Conservation (phyloP, 768 basidiomycete genomes). For the Leccinum truebloodii region DNA sequence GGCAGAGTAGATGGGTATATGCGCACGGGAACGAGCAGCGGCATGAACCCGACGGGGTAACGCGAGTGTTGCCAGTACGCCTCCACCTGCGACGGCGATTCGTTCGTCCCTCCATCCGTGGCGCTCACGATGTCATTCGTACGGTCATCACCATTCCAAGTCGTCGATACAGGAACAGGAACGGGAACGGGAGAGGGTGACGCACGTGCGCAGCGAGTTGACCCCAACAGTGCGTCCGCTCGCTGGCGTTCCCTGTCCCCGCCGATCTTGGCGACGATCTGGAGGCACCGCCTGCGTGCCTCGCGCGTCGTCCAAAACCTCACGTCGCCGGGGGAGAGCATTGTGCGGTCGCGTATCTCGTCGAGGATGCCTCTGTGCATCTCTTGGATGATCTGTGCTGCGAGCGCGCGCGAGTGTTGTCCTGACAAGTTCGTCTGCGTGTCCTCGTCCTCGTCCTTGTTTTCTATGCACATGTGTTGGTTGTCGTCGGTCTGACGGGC, state of each 20-base stretch:
- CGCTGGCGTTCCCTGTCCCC: not conserved
- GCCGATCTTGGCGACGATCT: not conserved
- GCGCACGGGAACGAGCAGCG: no score
- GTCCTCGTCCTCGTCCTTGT: not conserved
- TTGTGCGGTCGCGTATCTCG: constrained; percentile 42
- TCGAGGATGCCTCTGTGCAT: constrained; percentile 63
- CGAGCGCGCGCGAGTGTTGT: constrained; percentile 69
- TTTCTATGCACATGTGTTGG: not conserved
- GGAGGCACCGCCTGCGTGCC: constrained; percentile 41
- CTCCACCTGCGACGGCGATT: no score
- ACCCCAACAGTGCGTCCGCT: not conserved
- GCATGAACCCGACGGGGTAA: no score
- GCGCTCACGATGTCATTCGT: no score
- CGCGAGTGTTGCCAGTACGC: no score
- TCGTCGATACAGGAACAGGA: no score
- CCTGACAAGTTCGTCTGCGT: constrained; percentile 34
- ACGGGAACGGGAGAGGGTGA: no score
- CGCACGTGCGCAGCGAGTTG: no score
- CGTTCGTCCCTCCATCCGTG: no score
- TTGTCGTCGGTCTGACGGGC: not conserved
- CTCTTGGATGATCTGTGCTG: constrained; percentile 74
- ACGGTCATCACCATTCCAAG: no score
- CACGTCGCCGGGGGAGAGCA: constrained; percentile 24
- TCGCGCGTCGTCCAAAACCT: constrained; percentile 83
- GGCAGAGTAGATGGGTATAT: no score